These are phyloP conservation scores for Colletotrichum sp. DNA, from an alignment of 2,329 filamentous ascomycete species.

Conservation along the genomic window DNA sequence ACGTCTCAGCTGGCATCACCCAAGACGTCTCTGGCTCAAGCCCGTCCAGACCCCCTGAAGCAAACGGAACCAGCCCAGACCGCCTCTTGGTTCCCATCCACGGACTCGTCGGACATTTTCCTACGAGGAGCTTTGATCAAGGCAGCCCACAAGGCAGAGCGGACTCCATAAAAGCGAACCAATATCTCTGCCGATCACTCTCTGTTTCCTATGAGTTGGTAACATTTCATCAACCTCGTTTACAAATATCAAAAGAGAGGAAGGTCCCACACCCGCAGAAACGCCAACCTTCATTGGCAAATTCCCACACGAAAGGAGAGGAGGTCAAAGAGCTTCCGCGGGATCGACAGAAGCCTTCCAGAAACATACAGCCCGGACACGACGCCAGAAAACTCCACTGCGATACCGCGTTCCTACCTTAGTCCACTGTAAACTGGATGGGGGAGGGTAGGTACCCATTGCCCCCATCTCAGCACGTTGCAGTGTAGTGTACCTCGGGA, in stretches of 20 bases:
- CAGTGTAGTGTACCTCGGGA: neutral
- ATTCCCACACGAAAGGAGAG: neutral
- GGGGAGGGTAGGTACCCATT: neutral
- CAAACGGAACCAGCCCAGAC: neutral
- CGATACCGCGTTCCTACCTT: neutral
- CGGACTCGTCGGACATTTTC: neutral
- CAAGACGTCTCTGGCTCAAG: neutral
- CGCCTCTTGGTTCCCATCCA: neutral
- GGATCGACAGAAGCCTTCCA: neutral
- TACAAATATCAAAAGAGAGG: neutral
- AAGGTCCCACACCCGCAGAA: neutral
- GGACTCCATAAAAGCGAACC: neutral
- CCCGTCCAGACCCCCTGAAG: neutral
- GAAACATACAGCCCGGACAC: neutral
- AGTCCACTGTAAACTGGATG: neutral
- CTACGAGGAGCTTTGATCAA: neutral
- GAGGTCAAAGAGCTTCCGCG: neutral
- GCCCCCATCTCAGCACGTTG: neutral
- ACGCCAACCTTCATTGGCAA: neutral
- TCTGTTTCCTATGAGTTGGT: neutral
- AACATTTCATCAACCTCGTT: neutral
- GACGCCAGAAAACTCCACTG: neutral
- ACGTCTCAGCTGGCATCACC: neutral
- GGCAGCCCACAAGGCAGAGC: neutral
- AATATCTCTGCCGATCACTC: neutral